A percentile compares a stretch with the other conserved stretches of the same genome.
Conservation (phyloP, 805 yeast species). For the Lipomyces sp. region DNA sequence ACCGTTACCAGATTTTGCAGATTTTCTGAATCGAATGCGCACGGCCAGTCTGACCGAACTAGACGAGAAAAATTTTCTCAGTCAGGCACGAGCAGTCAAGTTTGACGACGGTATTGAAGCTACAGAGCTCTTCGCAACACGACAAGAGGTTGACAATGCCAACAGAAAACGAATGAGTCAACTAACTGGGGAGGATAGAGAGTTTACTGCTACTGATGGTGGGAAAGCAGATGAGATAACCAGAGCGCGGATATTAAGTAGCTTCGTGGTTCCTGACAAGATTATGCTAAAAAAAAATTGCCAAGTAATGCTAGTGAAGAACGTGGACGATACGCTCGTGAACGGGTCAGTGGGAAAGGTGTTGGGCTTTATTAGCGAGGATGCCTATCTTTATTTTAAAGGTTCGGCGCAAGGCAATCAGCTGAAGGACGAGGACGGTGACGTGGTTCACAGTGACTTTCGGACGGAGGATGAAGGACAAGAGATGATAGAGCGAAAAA, state of each 20-base stretch:
- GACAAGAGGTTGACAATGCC: constrained; percentile 78
- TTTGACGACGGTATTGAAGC: constrained; percentile 79
- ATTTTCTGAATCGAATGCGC: constrained; percentile 77
- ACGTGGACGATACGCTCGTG: constrained; percentile 70
- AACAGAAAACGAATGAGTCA: constrained; percentile 52
- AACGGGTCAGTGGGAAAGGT: constrained; percentile 90
- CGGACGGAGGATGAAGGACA: constrained; percentile 24
- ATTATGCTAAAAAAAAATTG: constrained; percentile 75
- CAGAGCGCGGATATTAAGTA: constrained; percentile 46
- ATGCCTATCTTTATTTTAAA: constrained; percentile 32
- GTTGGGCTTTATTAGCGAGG: constrained; percentile 47
- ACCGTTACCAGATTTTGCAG: constrained; percentile 51
- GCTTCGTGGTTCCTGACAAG: constrained; percentile 66
- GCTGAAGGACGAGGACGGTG: constrained; percentile 10
- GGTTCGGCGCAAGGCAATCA: background rate
- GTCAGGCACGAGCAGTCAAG: constrained; percentile 44
- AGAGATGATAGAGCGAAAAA: background rate
- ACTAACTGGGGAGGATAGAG: constrained; percentile 48
- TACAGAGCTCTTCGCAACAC: constrained; percentile 83
- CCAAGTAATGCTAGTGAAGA: constrained; percentile 91
- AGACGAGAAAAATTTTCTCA: constrained; percentile 2
- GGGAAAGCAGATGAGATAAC: constrained; percentile 33
- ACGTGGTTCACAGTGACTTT: constrained; percentile 15
- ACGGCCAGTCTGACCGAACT: constrained; percentile 58
- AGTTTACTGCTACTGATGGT: constrained; percentile 49